Evolutionary conservation across 352 stramenopile genomes (phyloP).

Genomic region (Phytophthora sp.): DNA sequence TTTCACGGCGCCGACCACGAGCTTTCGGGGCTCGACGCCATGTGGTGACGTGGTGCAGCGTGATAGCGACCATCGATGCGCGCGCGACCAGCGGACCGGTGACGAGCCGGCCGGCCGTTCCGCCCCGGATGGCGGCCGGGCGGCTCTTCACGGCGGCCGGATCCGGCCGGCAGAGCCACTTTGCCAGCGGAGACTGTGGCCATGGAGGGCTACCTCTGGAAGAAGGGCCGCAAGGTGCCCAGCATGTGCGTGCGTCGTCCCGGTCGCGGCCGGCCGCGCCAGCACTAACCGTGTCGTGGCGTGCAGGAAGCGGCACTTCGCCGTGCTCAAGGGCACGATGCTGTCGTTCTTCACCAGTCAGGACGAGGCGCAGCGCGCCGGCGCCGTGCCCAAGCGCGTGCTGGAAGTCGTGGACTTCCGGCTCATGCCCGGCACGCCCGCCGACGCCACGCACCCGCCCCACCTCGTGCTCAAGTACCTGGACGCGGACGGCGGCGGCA

Average conservation of each 20-base stretch:
- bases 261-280: too few relatives aligned
- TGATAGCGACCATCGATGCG: constrained; percentile 9
- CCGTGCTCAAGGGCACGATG: constrained; percentile 82
- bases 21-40: neutral
- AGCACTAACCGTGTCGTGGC: too few relatives aligned
- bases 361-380: constrained; percentile 52
- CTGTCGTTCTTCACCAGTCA: constrained; percentile 62
- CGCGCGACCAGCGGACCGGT: neutral
- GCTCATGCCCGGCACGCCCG: constrained; percentile 5
- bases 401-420: constrained; percentile 61
- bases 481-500: constrained; percentile 31
- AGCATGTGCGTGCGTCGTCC: constrained; percentile 44
- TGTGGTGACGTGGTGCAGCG: constrained; percentile 2
- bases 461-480: constrained; percentile 38
- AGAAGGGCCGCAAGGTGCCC: constrained; percentile 47
- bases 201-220: constrained; percentile 63
- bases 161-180: too few relatives aligned
- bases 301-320: constrained; percentile 71
- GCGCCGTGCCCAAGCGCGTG: constrained; percentile 56
- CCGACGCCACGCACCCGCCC: constrained; percentile 14
- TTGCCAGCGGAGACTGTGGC: constrained; percentile 10
- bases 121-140: too few relatives aligned
- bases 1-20: too few relatives aligned
- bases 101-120: too few relatives aligned
- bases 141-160: too few relatives aligned